Evolutionary conservation across 108 stramenopile species (phyloP).

Genomic region (Aureococcus anophagefferens): DNA sequence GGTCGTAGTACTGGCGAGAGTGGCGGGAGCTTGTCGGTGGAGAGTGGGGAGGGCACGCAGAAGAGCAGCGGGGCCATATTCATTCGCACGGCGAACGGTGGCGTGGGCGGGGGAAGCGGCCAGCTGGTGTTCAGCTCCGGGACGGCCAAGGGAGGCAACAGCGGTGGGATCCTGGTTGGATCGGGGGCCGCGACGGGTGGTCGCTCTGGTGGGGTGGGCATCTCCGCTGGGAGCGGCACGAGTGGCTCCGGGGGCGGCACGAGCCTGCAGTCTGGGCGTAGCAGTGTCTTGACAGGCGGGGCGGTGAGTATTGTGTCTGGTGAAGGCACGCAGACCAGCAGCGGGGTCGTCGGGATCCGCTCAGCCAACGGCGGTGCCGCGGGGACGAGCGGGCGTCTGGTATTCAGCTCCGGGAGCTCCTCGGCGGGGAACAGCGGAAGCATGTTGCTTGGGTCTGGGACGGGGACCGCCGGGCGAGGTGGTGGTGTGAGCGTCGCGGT

Average conservation of each 20-base stretch:
- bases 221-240: background rate
- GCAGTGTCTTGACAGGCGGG: background rate
- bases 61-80: background rate
- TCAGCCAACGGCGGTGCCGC: background rate
- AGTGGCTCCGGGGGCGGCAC: background rate
- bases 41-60: background rate
- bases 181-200: background rate
- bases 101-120: background rate
- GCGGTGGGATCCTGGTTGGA: background rate
- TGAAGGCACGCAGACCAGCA: background rate
- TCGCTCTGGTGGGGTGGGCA: background rate
- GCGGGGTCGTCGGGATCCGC: background rate
- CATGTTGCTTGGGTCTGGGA: background rate
- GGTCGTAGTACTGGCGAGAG: background rate
- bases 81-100: background rate
- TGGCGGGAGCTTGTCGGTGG: background rate
- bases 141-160: background rate
- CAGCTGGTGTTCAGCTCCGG: background rate
- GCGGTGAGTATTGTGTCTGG: background rate
- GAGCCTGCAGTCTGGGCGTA: background rate
- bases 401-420: constrained; percentile 1
- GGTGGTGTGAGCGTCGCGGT: background rate
- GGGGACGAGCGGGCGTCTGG: background rate
- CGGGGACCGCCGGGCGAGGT: background rate
- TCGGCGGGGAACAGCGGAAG: constrained; percentile 12